These are phyloP conservation scores for Leccinum solheimii DNA, from an alignment of 1,284 basidiomycete species.

Conservation along the genomic window DNA sequence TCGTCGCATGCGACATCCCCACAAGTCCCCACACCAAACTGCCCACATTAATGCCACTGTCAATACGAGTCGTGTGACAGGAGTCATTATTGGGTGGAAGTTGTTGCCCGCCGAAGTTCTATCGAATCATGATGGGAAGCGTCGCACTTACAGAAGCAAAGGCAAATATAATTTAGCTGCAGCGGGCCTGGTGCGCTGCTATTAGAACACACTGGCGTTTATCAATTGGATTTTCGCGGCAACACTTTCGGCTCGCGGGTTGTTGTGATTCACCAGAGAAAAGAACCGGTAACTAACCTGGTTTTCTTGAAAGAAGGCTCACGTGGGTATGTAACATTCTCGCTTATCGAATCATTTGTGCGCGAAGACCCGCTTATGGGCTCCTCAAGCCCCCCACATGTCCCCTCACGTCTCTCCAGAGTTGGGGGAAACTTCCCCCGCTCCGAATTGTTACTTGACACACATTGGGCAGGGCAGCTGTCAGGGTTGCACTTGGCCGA, in stretches of 20 bases:
- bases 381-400: background rate
- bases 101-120: background rate
- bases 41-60: background rate
- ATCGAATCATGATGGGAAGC: background rate
- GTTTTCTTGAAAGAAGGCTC: background rate
- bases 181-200: background rate
- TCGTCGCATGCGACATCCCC: background rate
- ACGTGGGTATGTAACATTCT: conserved; percentile 3
- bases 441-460: background rate
- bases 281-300: background rate
- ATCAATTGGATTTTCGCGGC: background rate
- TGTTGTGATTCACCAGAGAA: background rate
- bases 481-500: background rate
- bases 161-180: background rate
- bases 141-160: background rate
- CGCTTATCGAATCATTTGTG: background rate
- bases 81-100: background rate
- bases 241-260: background rate
- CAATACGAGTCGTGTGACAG: background rate
- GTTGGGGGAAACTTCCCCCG: background rate
- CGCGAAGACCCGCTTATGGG: background rate
- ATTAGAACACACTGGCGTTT: background rate
- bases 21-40: background rate
- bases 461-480: background rate
- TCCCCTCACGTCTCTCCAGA: background rate